Base-by-base conservation (phyloP, 257 asterid genomes). In the Gentiana straminea region DNA sequence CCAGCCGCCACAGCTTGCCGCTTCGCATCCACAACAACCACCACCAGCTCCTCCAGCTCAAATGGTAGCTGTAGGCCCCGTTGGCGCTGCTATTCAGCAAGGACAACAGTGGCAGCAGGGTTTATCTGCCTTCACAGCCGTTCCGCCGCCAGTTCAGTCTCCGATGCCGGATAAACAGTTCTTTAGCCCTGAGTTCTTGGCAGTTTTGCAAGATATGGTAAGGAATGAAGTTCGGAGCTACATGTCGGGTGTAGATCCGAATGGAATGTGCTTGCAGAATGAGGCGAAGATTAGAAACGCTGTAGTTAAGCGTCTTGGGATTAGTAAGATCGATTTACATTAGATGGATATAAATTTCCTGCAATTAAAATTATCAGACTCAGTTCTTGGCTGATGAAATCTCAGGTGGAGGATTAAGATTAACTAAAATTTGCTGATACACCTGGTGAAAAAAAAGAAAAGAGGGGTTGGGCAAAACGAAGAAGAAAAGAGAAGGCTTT, bases 131-230 rank as follows among this genome's bases (percentile, higher is more conserved):
- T 24, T 24, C 24, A 24, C 24, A 24, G 35, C 58, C 33, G 36
- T 49, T 1, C 67, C 65, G 0, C 45, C 51, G 4, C 39, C 74
- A 0, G 48, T 37, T 35, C 49, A 52, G 5, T 10, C 65, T 7
- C 36, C 44, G 0, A 24, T 38, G 5, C 58, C 34, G n/a, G 94
- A 83, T 57, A 72, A 73, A n/a, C 91, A 76, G 80, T 79, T 86
- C 51, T 81, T 86, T 59, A 82, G 78, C 54, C 61, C 68, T 2
- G 92, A 84, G 64, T 84, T 86, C 37, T 54, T 86, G 75, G 75
- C 74, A 4, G 78, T 73, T 53, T 60, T 86, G 82, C 86, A 84
- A 75, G 96, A 80, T 15, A 79, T 81, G 86, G 82, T 86, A 43
- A 78, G 81, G 67, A 79, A 71, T 44, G 93, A 86, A 64, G 89